Percentiles rank a stretch among this genome's conserved stretches.
Conservation (phyloP, 495 filamentous ascomycete species). For the Podospora appendiculata region DNA sequence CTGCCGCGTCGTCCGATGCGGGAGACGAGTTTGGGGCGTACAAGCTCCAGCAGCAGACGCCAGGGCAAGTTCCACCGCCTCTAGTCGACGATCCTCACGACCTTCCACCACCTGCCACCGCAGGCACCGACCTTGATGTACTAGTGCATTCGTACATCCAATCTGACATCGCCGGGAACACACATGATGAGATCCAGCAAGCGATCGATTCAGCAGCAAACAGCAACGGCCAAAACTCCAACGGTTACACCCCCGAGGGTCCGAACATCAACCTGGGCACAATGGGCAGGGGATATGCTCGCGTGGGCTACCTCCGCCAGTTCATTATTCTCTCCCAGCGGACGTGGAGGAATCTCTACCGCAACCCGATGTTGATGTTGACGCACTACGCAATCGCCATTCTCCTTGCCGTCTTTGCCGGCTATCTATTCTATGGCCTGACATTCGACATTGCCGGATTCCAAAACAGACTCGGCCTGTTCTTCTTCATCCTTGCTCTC, state of each 20-base stretch:
- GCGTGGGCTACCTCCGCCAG: conserved; percentile 69
- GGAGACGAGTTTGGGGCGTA: conserved; percentile 52
- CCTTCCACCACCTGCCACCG: conserved; percentile 59
- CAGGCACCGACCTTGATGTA: conserved; percentile 72
- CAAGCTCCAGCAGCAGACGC: conserved; percentile 57
- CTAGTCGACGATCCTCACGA: conserved; percentile 61
- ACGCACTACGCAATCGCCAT: conserved; percentile 99
- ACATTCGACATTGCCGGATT: conserved; percentile 95
- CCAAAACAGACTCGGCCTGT: conserved; percentile 95
- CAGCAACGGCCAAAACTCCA: conserved; percentile 61
- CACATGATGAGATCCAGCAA: conserved; percentile 73
- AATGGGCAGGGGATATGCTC: conserved; percentile 71
- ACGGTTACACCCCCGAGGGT: conserved; percentile 47
- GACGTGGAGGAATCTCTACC: conserved; percentile 96
- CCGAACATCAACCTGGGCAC: conserved; percentile 33
- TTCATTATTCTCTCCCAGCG: conserved; percentile 83
- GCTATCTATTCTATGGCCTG: conserved; percentile 92
- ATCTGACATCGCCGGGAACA: conserved; percentile 70
- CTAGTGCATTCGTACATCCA: conserved; percentile 65
- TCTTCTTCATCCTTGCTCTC: conserved; percentile 93
- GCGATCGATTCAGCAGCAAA: conserved; percentile 49
- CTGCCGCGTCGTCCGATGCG: conserved; percentile 58
- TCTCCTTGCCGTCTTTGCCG: conserved; percentile 84
- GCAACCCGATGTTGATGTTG: conserved; percentile 97
- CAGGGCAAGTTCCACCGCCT: conserved; percentile 53